Conservation (phyloP, 163 green algal species). For the Trebouxia gelatinosa region DNA sequence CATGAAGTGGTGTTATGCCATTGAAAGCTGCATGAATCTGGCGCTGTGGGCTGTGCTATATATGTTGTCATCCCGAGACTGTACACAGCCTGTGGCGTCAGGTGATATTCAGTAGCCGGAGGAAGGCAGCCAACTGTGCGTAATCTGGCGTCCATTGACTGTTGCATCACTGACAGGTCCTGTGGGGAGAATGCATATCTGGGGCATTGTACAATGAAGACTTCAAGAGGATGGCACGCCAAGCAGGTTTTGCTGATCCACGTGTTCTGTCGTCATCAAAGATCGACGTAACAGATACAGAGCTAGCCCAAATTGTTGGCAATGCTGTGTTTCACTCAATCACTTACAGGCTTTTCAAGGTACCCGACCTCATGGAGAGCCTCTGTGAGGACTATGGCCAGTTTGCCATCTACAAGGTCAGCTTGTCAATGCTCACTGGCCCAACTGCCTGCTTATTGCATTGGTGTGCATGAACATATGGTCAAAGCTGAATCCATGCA, state of each 20-base stretch:
- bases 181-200: slow-evolving; percentile 93
- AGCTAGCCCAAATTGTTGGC: slow-evolving; percentile 69
- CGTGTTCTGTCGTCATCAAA: slow-evolving; percentile 58
- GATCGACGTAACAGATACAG: slow-evolving; percentile 47
- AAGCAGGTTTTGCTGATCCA: slow-evolving; percentile 84
- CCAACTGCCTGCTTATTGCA: background rate
- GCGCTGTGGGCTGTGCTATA: no score
- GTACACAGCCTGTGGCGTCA: no score
- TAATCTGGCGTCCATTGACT: no score
- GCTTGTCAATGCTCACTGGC: background rate
- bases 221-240: slow-evolving; percentile 77
- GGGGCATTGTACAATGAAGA: slow-evolving; percentile 93
- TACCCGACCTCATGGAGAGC: slow-evolving; percentile 75
- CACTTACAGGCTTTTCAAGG: slow-evolving; percentile 95
- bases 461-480: background rate
- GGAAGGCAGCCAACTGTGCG: no score
- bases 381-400: slow-evolving; percentile 88
- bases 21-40: no score
- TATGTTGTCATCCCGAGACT: no score
- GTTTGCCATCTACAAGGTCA: slow-evolving; percentile 53
- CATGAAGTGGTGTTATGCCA: no score
- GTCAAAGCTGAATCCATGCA: no score
- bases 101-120: no score
- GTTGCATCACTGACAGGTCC: no score
- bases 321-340: slow-evolving; percentile 90